Percentiles rank a stretch among this genome's conserved stretches.
Conservation (phyloP, 2,329 filamentous ascomycete genomes). For the Ambrosiella beaveri region DNA sequence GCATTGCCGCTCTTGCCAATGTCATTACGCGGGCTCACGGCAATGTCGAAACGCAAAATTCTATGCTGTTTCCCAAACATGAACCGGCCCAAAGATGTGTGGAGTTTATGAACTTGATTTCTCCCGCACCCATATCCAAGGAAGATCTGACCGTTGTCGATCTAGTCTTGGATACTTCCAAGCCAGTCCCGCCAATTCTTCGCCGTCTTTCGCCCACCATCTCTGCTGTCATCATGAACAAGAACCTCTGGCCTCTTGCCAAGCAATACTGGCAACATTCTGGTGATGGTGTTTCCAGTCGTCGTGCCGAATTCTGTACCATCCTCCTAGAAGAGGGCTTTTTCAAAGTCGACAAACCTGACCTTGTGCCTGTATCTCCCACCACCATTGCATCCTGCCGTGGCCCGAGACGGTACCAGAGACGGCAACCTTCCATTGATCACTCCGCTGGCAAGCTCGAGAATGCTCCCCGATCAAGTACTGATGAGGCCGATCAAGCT, state of each 20-base stretch:
- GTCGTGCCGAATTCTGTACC: slow-evolving; percentile 79
- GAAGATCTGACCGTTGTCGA: slow-evolving; percentile 31
- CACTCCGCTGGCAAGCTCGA: slow-evolving; percentile 8
- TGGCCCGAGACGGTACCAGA: slow-evolving; percentile 23
- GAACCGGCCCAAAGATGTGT: slow-evolving; percentile 54
- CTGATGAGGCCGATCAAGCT: slow-evolving; percentile 14
- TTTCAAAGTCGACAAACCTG: slow-evolving; percentile 20
- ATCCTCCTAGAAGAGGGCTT: slow-evolving; percentile 53
- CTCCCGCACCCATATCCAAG: slow-evolving; percentile 35
- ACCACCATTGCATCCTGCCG: slow-evolving; percentile 20
- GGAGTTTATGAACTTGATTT: slow-evolving; percentile 43
- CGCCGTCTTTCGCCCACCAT: slow-evolving; percentile 40
- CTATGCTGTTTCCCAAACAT: slow-evolving; percentile 68
- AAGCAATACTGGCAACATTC: slow-evolving; percentile 97
- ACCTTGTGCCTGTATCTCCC: slow-evolving; percentile 16
- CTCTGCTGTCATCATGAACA: slow-evolving; percentile 54
- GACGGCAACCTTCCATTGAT: slow-evolving; percentile 6
- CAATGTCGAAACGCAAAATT: slow-evolving; percentile 37
- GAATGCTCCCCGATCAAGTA: slow-evolving; percentile 15
- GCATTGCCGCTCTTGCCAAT: slow-evolving; percentile 54
- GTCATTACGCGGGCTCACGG: slow-evolving; percentile 51
- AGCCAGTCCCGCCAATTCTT: slow-evolving; percentile 33
- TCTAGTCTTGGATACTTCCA: slow-evolving; percentile 43
- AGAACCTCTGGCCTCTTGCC: slow-evolving; percentile 50
- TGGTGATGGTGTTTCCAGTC: slow-evolving; percentile 80